phyloP scores from a whole-genome alignment of 495 filamentous ascomycete genomes.

The Annulohypoxylon maeteangense region DNA sequence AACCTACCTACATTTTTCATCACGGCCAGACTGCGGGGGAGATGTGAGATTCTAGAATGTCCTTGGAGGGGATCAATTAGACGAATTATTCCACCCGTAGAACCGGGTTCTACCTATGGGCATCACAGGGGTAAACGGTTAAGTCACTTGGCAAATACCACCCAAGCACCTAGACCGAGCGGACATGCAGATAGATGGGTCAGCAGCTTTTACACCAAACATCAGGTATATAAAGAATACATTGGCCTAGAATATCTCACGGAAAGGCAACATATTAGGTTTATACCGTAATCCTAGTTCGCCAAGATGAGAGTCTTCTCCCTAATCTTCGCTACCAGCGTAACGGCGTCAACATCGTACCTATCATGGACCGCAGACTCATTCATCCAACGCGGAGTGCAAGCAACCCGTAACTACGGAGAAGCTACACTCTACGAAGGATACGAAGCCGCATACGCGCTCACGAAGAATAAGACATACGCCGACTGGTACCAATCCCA shows the following conservation, averaged over 20 bases:
- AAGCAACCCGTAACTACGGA: conserved; percentile 48
- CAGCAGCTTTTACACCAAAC: background rate
- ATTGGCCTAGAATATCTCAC: background rate
- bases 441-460: conserved; percentile 51
- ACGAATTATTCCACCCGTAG: conserved; percentile 28
- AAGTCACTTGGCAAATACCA: conserved; percentile 23
- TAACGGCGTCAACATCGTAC: conserved; percentile 44
- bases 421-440: conserved; percentile 54
- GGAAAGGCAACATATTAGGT: background rate
- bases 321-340: conserved; percentile 28
- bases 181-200: background rate
- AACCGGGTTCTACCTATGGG: background rate
- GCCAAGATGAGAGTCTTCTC: conserved; percentile 23
- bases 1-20: background rate
- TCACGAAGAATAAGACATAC: conserved; percentile 49
- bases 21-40: conserved; percentile 10
- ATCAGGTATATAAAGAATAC: background rate
- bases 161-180: background rate
- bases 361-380: conserved; percentile 60
- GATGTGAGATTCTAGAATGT: conserved; percentile 1
- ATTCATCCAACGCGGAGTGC: conserved; percentile 58
- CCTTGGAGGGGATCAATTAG: background rate
- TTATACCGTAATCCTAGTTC: background rate
- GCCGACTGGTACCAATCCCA: conserved; percentile 47
- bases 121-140: conserved; percentile 12